phyloP scores from a whole-genome alignment of 495 filamentous ascomycete genomes.

The Penicillium manginii region DNA sequence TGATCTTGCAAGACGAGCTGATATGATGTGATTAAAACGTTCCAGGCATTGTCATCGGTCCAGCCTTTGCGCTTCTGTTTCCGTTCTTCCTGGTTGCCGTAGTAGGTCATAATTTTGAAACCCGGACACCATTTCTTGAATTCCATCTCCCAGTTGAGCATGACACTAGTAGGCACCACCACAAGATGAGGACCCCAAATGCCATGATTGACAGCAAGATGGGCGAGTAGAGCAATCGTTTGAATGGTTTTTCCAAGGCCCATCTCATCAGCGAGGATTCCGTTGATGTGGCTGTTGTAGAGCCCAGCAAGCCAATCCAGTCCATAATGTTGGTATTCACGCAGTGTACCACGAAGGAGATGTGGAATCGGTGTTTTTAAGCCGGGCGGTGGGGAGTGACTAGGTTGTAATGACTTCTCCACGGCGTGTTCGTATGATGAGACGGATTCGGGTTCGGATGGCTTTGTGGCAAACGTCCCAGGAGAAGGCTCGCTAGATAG shows the following conservation, averaged over 20 bases:
- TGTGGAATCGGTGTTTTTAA: conserved; percentile 80
- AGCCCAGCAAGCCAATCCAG: conserved; percentile 94
- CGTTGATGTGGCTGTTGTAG: conserved; percentile 92
- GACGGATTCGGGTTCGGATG: conserved; percentile 68
- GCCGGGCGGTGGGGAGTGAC: conserved; percentile 40
- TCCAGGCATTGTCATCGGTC: conserved; percentile 88
- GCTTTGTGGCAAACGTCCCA: conserved; percentile 66
- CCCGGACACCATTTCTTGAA: conserved; percentile 99
- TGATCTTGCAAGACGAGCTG: conserved; percentile 94
- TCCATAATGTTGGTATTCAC: conserved; percentile 96
- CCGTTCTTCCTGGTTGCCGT: conserved; percentile 89
- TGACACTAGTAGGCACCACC: conserved; percentile 96
- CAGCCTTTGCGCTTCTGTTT: conserved; percentile 88
- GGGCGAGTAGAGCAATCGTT: conserved; percentile 92
- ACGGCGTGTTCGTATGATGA: conserved; percentile 57
- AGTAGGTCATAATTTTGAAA: conserved; percentile 98
- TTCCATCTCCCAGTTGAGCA: conserved; percentile 99
- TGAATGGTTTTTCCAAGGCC: conserved; percentile 99
- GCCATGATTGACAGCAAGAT: conserved; percentile 87
- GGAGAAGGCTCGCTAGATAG: conserved; percentile 56
- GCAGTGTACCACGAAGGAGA: conserved; percentile 86
- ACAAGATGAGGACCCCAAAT: conserved; percentile 97
- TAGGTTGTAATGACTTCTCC: conserved; percentile 39
- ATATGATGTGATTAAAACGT: conserved; percentile 96
- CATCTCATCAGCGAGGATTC: conserved; percentile 99